Evolutionary conservation across 139 green algal species (phyloP).

Genomic region (Chlamydomonas asymmetrica): DNA sequence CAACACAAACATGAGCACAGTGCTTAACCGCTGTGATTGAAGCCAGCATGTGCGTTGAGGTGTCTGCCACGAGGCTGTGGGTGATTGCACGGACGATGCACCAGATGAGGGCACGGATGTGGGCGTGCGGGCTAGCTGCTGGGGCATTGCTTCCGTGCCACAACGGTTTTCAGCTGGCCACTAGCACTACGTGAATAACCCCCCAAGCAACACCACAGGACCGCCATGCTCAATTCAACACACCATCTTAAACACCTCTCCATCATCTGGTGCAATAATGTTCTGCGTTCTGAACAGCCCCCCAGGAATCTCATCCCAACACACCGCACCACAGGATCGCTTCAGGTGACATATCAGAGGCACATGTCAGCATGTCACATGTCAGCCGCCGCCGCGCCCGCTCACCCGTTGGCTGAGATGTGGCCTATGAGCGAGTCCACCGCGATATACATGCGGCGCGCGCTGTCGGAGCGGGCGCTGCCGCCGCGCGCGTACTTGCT

Average conservation of each 20-base stretch:
- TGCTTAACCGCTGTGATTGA: neutral
- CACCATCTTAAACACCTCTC: neutral
- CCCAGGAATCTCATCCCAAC: neutral
- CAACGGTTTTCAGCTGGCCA: too few species aligned
- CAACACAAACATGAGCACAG: too few species aligned
- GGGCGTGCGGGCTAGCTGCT: too few species aligned
- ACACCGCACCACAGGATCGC: neutral
- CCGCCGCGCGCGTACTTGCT: slow-evolving; percentile 59
- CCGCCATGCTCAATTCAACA: neutral
- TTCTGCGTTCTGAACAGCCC: neutral
- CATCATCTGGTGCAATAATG: neutral
- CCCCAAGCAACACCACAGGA: too few species aligned
- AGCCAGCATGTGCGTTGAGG: neutral
- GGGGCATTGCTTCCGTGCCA: too few species aligned
- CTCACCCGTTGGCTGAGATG: slow-evolving; percentile 42
- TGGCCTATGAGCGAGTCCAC: slow-evolving; percentile 50
- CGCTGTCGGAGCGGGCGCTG: slow-evolving; percentile 38
- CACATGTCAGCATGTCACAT: neutral
- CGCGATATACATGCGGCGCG: slow-evolving; percentile 53
- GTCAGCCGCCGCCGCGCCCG: neutral
- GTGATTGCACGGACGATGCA: neutral
- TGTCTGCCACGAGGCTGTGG: neutral
- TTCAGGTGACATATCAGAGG: too few species aligned
- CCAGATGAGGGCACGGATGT: neutral
- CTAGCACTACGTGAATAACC: too few species aligned